Base-by-base conservation (phyloP, 2,329 filamentous ascomycete genomes). In the Neofusicoccum ribis region DNA sequence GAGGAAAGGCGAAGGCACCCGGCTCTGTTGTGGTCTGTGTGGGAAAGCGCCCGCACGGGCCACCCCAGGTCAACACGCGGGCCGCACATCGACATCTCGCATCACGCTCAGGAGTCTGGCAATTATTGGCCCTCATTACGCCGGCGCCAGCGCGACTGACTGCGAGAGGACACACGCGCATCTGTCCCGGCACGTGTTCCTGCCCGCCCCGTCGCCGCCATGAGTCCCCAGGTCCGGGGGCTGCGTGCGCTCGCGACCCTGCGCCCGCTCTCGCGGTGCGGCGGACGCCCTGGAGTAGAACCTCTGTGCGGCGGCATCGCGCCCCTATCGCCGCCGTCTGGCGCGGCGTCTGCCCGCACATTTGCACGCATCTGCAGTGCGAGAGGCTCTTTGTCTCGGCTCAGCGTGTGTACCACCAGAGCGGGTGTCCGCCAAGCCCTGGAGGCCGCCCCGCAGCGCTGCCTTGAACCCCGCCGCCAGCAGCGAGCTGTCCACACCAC, bases 11-110 rank as follows among this genome's bases (percentile, higher is more conserved):
- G 51, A 59, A 43, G 47, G 54, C 54, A 43, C 37, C 58, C 34
- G 27, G 44, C 46, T 51, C 59, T 62, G 56, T 60, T 60, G 56
- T 60, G 56, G 56, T 60, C 56, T 47, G 56, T 60, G 56, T 60
- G 56, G 54, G 54, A 27, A 59, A 34, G 54, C 39, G 54, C 56
- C 41, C 56, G 27, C 41, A 20, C 27, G 56, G 56, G 12, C 56
- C 56, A 44, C 4, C 27, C 43, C 8, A 39, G 39, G 34, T 54
- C 50, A 54, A 46, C n/a, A 60, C 56, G 20, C 56, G 56, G 56
- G 56, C 56, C 56, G 56, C 56, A 44, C 43, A 60, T 60, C 56
- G 41, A 60, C 43, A 60, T 60, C 56, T 60, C 56, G 56, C 56
- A 20, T 60, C 56, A 15, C 41, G 11, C n/a, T 17, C n/a, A 36